phyloP scores from a whole-genome alignment of 164 flowering plant genomes.

The grape (Vitis vinifera) region ASM3070453v1 NC_081822.1:28440501-28441000 shows the following conservation, averaged over 20 bases:
- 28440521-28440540: constrained; percentile 12
- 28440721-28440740: constrained; percentile 13
- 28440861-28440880: constrained; percentile 13
- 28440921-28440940: constrained; percentile 32
- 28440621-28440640: constrained; percentile 37
- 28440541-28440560: constrained; percentile 13
- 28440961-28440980: neutral
- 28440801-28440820: constrained; percentile 16
- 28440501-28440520: constrained; percentile 21
- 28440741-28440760: constrained; percentile 30
- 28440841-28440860: constrained; percentile 4
- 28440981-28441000: neutral
- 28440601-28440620: constrained; percentile 28
- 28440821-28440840: neutral
- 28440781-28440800: constrained; percentile 25
- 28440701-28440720: constrained; percentile 3
- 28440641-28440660: constrained; percentile 61
- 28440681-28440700: neutral
- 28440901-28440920: constrained; percentile 26
- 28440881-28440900: constrained; percentile 27
- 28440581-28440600: constrained; percentile 29
- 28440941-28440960: neutral
- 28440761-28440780: constrained; percentile 40
- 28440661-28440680: constrained; percentile 27
- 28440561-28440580: constrained; percentile 25